Percentiles rank a stretch among this genome's conserved stretches.
Evolutionary conservation across 345 rosid genomes (phyloP).

Genomic region (Pugionium dolabratum): DNA sequence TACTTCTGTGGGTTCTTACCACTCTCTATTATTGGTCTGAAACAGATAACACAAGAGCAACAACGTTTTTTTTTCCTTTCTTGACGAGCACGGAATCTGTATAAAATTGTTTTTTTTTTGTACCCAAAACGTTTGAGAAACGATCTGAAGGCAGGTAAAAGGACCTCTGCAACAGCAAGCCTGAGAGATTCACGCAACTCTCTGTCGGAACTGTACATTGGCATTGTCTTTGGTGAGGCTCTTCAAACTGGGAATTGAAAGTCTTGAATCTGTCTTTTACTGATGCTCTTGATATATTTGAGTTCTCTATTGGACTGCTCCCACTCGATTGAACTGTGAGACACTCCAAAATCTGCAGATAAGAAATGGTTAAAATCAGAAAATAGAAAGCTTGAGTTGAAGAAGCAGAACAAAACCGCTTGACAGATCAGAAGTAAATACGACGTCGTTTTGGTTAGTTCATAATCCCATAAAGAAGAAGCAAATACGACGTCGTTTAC

Average conservation of each 20-base stretch:
- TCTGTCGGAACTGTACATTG: conserved; percentile 99
- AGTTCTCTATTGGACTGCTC: conserved; percentile 40
- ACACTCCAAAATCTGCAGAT: conserved; percentile 85
- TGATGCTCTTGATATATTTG: conserved; percentile 64
- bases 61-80: neutral
- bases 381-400: neutral
- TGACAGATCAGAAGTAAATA: conserved; percentile 55
- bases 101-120: neutral
- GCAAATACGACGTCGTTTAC: too few species aligned
- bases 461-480: too few species aligned
- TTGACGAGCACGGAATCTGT: conserved; percentile 11
- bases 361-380: conserved; percentile 1
- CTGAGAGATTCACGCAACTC: conserved; percentile 88
- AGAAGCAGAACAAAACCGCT: conserved; percentile 57
- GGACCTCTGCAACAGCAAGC: conserved; percentile 96
- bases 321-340: conserved; percentile 64
- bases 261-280: conserved; percentile 93
- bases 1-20: conserved; percentile 87
- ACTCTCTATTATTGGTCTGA: conserved; percentile 82
- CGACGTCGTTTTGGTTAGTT: too few species aligned
- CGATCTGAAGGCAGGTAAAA: conserved; percentile 93
- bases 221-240: conserved; percentile 86
- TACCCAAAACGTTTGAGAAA: conserved; percentile 86
- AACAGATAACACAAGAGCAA: conserved; percentile 14
- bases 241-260: conserved; percentile 85